These are phyloP conservation scores for Cladosporium sp. DNA, from an alignment of 2,329 filamentous ascomycete species.

Conservation along the genomic window DNA sequence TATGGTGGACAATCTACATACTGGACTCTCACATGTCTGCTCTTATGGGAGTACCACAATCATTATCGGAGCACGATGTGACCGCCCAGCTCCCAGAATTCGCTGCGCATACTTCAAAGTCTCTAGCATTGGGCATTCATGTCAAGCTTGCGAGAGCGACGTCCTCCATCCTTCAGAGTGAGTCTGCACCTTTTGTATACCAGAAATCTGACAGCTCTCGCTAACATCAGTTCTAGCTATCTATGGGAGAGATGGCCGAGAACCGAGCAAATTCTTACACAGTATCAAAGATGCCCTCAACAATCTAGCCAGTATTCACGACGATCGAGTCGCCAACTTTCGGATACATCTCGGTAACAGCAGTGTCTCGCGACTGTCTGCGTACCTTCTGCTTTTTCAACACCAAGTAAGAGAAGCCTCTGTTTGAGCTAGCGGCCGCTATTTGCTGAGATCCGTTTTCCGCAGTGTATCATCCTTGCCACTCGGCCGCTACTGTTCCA, in stretches of 20 bases:
- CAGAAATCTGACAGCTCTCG: background rate
- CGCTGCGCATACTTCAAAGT: conserved; percentile 35
- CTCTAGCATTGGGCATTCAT: conserved; percentile 42
- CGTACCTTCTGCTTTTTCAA: conserved; percentile 21
- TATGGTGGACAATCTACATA: conserved; percentile 55
- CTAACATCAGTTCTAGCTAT: conserved; percentile 17
- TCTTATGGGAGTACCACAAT: conserved; percentile 50
- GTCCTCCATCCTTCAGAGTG: conserved; percentile 43
- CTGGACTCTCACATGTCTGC: conserved; percentile 53
- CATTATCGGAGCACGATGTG: conserved; percentile 50
- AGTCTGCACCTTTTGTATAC: conserved; percentile 17
- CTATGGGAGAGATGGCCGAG: conserved; percentile 19
- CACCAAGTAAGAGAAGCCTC: conserved; percentile 17
- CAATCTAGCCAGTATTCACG: conserved; percentile 19
- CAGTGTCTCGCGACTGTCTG: conserved; percentile 20
- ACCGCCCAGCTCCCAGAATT: conserved; percentile 45
- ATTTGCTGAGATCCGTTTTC: background rate
- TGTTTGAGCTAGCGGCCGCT: background rate
- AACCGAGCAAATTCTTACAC: conserved; percentile 18
- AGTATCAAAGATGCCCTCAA: conserved; percentile 22
- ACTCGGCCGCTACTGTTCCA: conserved; percentile 35
- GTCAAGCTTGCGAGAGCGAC: conserved; percentile 45
- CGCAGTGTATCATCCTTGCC: conserved; percentile 13
- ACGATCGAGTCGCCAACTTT: conserved; percentile 19
- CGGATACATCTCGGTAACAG: conserved; percentile 17